Percentiles rank a stretch among this genome's conserved stretches.
Evolutionary conservation across 768 basidiomycete species (phyloP).

Genomic region (Cantharellus cinnabarinus): DNA sequence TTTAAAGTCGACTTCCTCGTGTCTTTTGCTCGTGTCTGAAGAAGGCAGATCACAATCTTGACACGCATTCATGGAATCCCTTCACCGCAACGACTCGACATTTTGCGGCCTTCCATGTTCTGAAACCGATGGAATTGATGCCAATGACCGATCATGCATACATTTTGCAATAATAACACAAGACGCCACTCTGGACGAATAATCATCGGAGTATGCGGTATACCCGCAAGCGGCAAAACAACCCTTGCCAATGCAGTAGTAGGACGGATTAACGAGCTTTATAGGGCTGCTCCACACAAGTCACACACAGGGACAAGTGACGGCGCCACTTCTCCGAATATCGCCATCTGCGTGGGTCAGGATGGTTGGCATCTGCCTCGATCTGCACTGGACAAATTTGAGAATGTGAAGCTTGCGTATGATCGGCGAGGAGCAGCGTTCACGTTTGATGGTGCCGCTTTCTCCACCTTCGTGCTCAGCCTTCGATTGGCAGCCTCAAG

Average conservation of each 20-base stretch:
- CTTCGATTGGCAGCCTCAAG: slow-evolving; percentile 20
- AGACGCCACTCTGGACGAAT: slow-evolving; percentile 21
- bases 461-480: slow-evolving; percentile 41
- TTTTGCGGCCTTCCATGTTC: no score
- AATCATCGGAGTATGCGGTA: slow-evolving; percentile 52
- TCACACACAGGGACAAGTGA: background rate
- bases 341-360: slow-evolving; percentile 51
- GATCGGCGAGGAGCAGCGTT: slow-evolving; percentile 71
- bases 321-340: slow-evolving; percentile 5
- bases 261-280: slow-evolving; percentile 25
- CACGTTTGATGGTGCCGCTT: slow-evolving; percentile 70
- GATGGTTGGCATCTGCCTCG: slow-evolving; percentile 89
- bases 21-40: no score
- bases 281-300: background rate
- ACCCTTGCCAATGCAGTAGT: slow-evolving; percentile 44
- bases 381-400: slow-evolving; percentile 51
- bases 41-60: no score
- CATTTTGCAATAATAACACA: no score
- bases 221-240: slow-evolving; percentile 79
- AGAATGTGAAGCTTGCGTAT: slow-evolving; percentile 57
- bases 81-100: no score
- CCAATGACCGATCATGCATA: no score
- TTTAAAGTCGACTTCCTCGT: no score
- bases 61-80: no score
- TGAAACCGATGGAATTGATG: no score